Percentiles rank a stretch among this genome's conserved stretches.
These are phyloP conservation scores for Penstemon newberryi DNA, from an alignment of 257 asterid species.

Conservation along the genomic window DNA sequence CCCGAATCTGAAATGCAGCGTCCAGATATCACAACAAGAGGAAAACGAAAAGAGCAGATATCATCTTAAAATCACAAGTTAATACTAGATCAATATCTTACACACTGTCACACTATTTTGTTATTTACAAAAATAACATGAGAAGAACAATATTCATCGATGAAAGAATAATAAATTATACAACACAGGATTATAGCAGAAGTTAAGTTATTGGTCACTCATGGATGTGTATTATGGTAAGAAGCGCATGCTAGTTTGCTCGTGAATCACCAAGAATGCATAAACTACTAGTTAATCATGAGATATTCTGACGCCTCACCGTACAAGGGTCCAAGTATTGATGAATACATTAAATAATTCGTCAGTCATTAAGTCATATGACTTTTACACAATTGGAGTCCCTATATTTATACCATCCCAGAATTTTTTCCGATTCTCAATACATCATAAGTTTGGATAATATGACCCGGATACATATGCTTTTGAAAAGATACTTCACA, in stretches of 20 bases:
- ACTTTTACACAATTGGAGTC: no score
- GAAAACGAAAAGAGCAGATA: slow-evolving; percentile 9
- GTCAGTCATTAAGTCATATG: no score
- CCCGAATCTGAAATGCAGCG: slow-evolving; percentile 53
- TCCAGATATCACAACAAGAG: slow-evolving; percentile 22
- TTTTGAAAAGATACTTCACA: no score
- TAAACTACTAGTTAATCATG: background rate
- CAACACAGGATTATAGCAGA: background rate
- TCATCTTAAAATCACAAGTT: background rate
- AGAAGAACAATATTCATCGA: background rate
- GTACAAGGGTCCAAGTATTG: background rate
- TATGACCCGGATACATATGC: background rate
- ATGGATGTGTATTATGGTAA: background rate
- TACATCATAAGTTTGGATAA: background rate
- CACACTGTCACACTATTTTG: background rate
- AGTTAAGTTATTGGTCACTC: background rate
- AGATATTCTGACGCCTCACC: background rate
- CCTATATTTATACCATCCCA: background rate
- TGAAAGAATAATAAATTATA: background rate
- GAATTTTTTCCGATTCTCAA: background rate
- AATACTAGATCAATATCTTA: slow-evolving; percentile 11
- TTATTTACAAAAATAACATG: background rate
- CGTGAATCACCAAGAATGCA: background rate
- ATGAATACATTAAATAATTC: no score
- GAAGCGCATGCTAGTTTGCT: background rate